Evolutionary conservation across 768 basidiomycete species (phyloP).

Genomic region (Pleurotus platypus): DNA sequence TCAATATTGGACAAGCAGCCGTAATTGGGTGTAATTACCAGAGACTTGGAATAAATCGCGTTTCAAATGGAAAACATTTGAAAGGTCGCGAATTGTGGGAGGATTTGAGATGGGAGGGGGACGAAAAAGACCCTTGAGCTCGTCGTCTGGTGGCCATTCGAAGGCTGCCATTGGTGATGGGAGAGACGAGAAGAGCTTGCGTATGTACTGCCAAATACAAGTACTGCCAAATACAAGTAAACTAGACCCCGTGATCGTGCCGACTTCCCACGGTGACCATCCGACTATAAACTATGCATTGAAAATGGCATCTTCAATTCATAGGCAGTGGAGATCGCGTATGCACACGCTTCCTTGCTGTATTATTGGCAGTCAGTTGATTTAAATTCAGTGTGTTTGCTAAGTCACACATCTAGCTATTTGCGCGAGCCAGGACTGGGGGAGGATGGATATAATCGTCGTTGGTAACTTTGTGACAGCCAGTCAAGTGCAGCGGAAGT

Average conservation of each 20-base stretch:
- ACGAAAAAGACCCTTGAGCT: neutral
- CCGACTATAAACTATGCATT: too few relatives aligned
- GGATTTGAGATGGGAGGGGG: neutral
- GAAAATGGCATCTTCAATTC: too few relatives aligned
- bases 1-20: neutral
- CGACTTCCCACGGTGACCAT: too few relatives aligned
- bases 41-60: neutral
- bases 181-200: neutral
- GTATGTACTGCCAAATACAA: too few relatives aligned
- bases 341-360: too few relatives aligned
- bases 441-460: slow-evolving; percentile 80
- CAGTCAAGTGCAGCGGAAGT: slow-evolving; percentile 94
- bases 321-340: too few relatives aligned
- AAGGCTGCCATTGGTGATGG: neutral
- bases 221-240: too few relatives aligned
- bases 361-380: too few relatives aligned
- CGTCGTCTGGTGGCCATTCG: neutral
- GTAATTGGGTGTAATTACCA: neutral
- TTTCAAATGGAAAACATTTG: neutral
- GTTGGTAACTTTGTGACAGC: slow-evolving; percentile 95
- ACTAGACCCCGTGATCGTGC: too few relatives aligned
- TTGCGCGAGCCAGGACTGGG: slow-evolving; percentile 94
- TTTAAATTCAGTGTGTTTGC: too few relatives aligned
- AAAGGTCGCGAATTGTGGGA: neutral
- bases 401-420: slow-evolving; percentile 86